Conservation (phyloP, 352 stramenopile genomes). For the Phytophthora foliorum region DNA sequence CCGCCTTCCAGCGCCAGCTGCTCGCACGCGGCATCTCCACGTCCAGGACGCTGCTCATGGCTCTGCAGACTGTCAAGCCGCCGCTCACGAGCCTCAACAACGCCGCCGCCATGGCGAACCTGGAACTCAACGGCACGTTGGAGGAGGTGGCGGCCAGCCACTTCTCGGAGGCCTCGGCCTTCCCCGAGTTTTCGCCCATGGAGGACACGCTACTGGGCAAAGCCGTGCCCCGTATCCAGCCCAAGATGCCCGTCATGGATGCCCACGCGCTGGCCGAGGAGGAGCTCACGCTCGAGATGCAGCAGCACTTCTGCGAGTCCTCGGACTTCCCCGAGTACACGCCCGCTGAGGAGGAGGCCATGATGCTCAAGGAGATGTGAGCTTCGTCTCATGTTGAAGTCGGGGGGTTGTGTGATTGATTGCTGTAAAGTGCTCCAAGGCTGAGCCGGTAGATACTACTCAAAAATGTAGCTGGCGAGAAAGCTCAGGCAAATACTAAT, state of each 20-base stretch:
- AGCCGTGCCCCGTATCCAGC: conserved; percentile 34
- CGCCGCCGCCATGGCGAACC: conserved; percentile 30
- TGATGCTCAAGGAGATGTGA: conserved; percentile 45
- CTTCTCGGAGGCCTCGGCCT: conserved; percentile 75
- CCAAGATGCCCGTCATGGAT: conserved; percentile 18
- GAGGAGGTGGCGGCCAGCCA: conserved; percentile 57
- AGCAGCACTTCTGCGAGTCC: conserved; percentile 60
- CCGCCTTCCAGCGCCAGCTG: conserved; percentile 18
- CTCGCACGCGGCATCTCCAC: conserved; percentile 16
- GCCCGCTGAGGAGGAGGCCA: conserved; percentile 58
- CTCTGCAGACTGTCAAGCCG: conserved; percentile 10
- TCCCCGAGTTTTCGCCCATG: conserved; percentile 67
- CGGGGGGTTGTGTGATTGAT: neutral
- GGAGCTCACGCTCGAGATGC: conserved; percentile 50
- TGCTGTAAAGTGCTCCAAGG: neutral
- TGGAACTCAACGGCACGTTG: conserved; percentile 49
- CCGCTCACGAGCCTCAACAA: conserved; percentile 43
- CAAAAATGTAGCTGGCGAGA: conserved; percentile 3
- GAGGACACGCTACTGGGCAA: conserved; percentile 64
- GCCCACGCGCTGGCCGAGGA: conserved; percentile 45
- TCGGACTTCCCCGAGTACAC: conserved; percentile 74
- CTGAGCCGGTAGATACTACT: neutral
- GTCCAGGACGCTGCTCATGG: conserved; percentile 17
- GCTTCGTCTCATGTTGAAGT: neutral
- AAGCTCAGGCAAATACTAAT: conserved; percentile 1